These are phyloP conservation scores for Nepenthes alata DNA, from an alignment of 179 eudicot genomes.

Conservation along the genomic window DNA sequence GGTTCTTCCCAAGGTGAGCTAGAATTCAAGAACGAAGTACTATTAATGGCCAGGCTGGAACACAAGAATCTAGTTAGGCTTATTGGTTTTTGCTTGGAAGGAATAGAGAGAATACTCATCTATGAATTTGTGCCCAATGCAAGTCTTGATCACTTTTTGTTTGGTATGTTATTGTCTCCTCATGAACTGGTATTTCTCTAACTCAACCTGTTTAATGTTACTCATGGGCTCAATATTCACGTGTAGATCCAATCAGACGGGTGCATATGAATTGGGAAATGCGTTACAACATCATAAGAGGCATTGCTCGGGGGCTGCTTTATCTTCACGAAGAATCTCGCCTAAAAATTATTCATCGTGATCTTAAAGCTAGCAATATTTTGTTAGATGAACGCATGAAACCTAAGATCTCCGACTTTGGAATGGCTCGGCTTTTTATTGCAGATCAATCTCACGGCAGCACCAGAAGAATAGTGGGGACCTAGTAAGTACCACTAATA, in stretches of 20 bases:
- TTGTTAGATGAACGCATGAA: conserved; percentile 11
- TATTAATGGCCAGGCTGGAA: conserved; percentile 10
- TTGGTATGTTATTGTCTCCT: conserved; percentile 6
- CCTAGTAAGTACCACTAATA: conserved; percentile 12
- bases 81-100: conserved; percentile 14
- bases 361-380: conserved; percentile 14
- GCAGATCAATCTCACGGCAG: conserved; percentile 2
- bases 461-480: conserved; percentile 7
- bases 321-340: conserved; percentile 18
- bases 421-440: conserved; percentile 17
- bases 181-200: too few relatives aligned
- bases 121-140: conserved; percentile 14
- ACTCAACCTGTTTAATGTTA: too few relatives aligned
- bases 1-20: conserved; percentile 5
- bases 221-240: not conserved
- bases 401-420: conserved; percentile 16
- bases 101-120: conserved; percentile 12
- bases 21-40: conserved; percentile 15
- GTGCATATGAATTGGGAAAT: conserved; percentile 7
- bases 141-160: conserved; percentile 15
- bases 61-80: conserved; percentile 13
- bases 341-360: conserved; percentile 11
- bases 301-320: conserved; percentile 13
- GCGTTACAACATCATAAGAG: conserved; percentile 16
- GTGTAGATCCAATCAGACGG: conserved; percentile 10